phyloP scores from a whole-genome alignment of 805 yeast species.

The Wickerhamomyces rabaulensis region DNA sequence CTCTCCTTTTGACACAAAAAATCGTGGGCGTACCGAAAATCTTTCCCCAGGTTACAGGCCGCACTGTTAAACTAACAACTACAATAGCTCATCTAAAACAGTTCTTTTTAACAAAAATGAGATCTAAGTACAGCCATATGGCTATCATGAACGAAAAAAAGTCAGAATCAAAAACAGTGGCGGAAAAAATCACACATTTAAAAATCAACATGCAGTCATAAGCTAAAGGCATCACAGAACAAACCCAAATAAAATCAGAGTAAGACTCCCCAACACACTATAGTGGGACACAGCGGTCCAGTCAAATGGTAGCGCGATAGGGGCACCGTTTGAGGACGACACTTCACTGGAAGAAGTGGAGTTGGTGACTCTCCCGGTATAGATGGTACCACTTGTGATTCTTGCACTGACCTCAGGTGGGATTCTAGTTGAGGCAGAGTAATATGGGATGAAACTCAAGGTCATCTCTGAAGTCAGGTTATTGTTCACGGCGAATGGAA shows the following conservation, averaged over 20 bases:
- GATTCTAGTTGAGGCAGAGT: neutral
- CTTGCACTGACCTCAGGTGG: slow-evolving; percentile 12
- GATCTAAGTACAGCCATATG: neutral
- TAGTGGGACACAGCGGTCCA: neutral
- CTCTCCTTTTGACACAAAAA: neutral
- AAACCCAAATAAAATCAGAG: neutral
- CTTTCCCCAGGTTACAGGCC: neutral
- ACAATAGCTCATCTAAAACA: neutral
- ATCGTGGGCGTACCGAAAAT: neutral
- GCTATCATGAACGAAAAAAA: neutral
- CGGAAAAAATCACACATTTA: neutral
- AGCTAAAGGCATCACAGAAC: neutral
- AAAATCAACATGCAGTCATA: neutral
- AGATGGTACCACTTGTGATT: slow-evolving; percentile 9
- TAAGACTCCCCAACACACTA: neutral
- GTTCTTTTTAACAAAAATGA: neutral
- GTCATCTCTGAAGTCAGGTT: slow-evolving; percentile 19
- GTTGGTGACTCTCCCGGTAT: slow-evolving; percentile 4
- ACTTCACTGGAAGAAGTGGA: neutral
- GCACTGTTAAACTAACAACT: neutral
- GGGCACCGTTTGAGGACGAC: neutral
- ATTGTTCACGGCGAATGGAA: slow-evolving; percentile 44
- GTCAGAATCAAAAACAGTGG: neutral
- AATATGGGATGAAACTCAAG: slow-evolving; percentile 2
- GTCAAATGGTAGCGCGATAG: neutral